phyloP scores from a whole-genome alignment of 371 early-diverging fungal species.

The Thermomucor indicae-seudaticae region DNA sequence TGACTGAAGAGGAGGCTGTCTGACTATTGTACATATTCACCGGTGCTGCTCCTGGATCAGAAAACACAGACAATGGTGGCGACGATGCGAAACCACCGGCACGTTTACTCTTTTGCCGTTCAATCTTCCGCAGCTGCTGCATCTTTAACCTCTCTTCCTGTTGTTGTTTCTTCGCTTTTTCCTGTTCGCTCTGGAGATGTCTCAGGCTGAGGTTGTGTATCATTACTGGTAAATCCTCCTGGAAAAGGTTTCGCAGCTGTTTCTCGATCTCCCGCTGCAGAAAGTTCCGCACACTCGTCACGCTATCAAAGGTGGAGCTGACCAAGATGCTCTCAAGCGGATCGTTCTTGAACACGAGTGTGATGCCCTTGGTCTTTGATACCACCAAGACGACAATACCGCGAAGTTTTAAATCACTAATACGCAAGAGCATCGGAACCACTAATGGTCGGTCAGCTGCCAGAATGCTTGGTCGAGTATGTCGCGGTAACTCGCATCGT shows the following conservation, averaged over 20 bases:
- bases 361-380: slow-evolving; percentile 87
- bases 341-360: slow-evolving; percentile 95
- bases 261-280: slow-evolving; percentile 57
- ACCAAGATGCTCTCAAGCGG: slow-evolving; percentile 92
- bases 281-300: slow-evolving; percentile 81
- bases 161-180: slow-evolving; percentile 12
- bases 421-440: slow-evolving; percentile 92
- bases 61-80: too few relatives aligned
- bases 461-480: slow-evolving; percentile 68
- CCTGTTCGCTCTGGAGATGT: slow-evolving; percentile 14
- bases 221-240: slow-evolving; percentile 90
- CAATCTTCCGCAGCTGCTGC: too few relatives aligned
- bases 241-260: slow-evolving; percentile 77
- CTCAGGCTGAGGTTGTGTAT: slow-evolving; percentile 84
- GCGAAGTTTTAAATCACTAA: slow-evolving; percentile 81
- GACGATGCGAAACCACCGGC: too few relatives aligned
- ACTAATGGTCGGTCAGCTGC: slow-evolving; percentile 94
- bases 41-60: too few relatives aligned
- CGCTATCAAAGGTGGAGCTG: slow-evolving; percentile 91
- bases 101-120: too few relatives aligned
- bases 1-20: too few relatives aligned
- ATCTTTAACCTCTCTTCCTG: too few relatives aligned
- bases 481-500: slow-evolving; percentile 49
- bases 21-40: too few relatives aligned
- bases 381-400: slow-evolving; percentile 93